Evolutionary conservation across 1,284 basidiomycete genomes (phyloP).

Genomic region (Ceratobasidium sp.): DNA sequence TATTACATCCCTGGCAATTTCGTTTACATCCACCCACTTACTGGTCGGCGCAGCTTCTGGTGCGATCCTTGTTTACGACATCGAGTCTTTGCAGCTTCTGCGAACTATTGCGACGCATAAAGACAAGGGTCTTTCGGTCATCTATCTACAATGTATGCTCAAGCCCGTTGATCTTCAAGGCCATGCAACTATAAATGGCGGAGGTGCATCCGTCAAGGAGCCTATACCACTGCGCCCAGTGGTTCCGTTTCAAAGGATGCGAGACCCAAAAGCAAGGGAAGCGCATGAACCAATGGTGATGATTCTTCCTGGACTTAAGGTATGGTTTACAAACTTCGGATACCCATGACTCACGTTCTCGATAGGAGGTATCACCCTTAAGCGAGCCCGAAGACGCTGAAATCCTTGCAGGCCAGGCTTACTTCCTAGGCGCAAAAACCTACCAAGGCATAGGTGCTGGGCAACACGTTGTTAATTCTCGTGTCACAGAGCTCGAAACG

Average conservation of each 20-base stretch:
- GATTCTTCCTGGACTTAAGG: constrained; percentile 64
- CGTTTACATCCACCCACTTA: constrained; percentile 75
- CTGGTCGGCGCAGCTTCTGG: constrained; percentile 79
- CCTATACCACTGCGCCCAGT: constrained; percentile 72
- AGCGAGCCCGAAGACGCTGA: not conserved
- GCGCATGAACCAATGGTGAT: constrained; percentile 72
- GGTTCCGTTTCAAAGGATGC: constrained; percentile 74
- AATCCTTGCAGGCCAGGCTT: constrained; percentile 42
- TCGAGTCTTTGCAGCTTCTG: constrained; percentile 89
- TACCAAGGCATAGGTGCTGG: constrained; percentile 35
- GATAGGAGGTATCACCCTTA: not conserved
- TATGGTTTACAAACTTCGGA: constrained; percentile 53
- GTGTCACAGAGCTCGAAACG: constrained; percentile 71
- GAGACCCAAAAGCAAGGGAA: constrained; percentile 70
- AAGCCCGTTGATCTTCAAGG: constrained; percentile 86
- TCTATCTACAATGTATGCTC: constrained; percentile 77
- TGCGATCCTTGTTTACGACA: constrained; percentile 83
- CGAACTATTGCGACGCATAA: constrained; percentile 73
- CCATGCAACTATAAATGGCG: constrained; percentile 68
- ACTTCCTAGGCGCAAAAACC: constrained; percentile 53
- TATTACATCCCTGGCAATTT: constrained; percentile 78
- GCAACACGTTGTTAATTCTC: constrained; percentile 52
- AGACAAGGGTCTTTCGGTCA: constrained; percentile 75
- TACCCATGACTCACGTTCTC: too few species aligned
- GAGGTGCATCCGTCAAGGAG: constrained; percentile 63